phyloP scores from a whole-genome alignment of 331 rosid genomes.

The Cydonia oblonga region DNA sequence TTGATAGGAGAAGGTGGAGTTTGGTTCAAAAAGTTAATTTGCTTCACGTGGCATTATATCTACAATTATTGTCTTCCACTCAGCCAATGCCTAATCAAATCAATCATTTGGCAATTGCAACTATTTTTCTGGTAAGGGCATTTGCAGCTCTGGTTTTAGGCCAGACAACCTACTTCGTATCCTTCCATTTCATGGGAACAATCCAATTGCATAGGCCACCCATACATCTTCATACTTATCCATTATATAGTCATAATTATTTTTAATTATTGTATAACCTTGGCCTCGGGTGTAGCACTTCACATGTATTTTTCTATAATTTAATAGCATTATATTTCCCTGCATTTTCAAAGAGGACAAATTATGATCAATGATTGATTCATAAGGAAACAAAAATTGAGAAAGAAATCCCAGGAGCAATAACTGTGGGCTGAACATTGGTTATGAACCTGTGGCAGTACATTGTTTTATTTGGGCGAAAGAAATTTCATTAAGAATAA shows the following conservation, averaged over 20 bases:
- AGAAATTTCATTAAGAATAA: not conserved
- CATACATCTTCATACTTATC: not conserved
- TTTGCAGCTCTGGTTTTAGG: not conserved
- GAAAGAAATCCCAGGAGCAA: not conserved
- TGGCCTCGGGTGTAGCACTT: not conserved
- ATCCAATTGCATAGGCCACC: not conserved
- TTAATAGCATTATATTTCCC: no score
- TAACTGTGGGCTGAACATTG: conserved; percentile 2
- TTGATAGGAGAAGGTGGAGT: conserved; percentile 21
- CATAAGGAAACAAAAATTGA: not conserved
- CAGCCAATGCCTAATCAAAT: conserved; percentile 17
- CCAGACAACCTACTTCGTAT: not conserved
- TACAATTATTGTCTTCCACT: conserved; percentile 17
- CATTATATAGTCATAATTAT: not conserved
- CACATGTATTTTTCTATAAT: no score
- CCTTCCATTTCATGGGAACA: not conserved
- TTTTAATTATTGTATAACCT: not conserved
- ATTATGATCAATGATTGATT: not conserved
- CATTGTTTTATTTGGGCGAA: conserved; percentile 6
- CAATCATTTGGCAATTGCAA: conserved; percentile 31
- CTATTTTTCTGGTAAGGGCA: not conserved
- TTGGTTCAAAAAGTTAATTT: conserved; percentile 31
- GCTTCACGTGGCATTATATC: conserved; percentile 43
- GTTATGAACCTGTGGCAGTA: not conserved
- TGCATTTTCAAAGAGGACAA: no score